Base-by-base conservation (phyloP, 495 filamentous ascomycete genomes). In the Penicillium dipodomyicola region DNA sequence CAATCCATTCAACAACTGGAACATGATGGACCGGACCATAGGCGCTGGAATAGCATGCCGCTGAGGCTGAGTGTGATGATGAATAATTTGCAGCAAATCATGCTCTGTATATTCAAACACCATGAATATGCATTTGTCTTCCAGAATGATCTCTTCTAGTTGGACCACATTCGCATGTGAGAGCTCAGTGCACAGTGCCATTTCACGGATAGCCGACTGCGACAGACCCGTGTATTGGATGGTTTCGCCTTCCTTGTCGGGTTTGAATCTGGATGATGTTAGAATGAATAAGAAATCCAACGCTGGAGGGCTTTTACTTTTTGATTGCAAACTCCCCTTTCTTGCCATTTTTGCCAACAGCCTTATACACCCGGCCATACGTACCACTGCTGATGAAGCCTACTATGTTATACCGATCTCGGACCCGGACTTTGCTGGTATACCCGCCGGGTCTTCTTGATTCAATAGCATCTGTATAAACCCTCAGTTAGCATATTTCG, bases 51-150 rank as follows among this genome's bases (percentile, higher is more conserved):
- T 97, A 27, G 89, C 85, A 61, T 90, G 87, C 44, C 94, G 82
- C 12, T 89, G 85, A 14, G 89, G 88, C 56, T 95, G 90, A 2
- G 91, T 93, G 74, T 99, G 94, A 65, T 97, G 91, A 67, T 99
- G 94, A 63, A 99, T 96, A 59, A 99, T 97, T 72, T 97, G 95
- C 8, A 99, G 80, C 41, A 99, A 78, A 69, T 99, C 94, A 72
- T 89, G 94, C 72, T 99, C 94, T 61, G 92, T 93, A 67, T 96
- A 99, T 72, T 97, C 94, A 66, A 99, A 99, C 19, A 99, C 92
- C 90, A 99, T 99, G 73, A 92, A 97, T 66, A 99, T 99, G 77
- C 92, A 97, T 75, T 97, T 97, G 72, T 96, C 91, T 73, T 99
- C 92, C 14, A 99, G 78, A 66, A 97, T 97, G 64, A 97, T 99